A percentile compares a stretch with the other conserved stretches of the same genome.
Evolutionary conservation across 2,329 filamentous ascomycete genomes (phyloP).

Genomic region (Teratosphaeria destructans): DNA sequence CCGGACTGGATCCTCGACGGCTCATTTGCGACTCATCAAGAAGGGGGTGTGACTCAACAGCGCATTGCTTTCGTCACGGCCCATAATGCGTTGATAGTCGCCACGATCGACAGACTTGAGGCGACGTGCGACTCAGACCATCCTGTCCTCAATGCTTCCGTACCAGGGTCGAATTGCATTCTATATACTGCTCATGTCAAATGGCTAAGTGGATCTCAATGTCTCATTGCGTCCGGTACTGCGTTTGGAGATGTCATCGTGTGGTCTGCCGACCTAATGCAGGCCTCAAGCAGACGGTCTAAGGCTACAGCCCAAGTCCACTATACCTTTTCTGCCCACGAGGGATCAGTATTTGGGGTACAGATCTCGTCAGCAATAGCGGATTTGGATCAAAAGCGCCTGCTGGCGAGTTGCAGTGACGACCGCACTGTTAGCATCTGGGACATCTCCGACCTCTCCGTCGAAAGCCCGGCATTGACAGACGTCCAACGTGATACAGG

Average conservation of each 20-base stretch:
- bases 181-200: constrained; percentile 73
- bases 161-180: constrained; percentile 66
- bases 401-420: constrained; percentile 90
- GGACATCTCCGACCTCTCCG: constrained; percentile 56
- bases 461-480: constrained; percentile 9
- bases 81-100: constrained; percentile 64
- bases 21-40: constrained; percentile 33
- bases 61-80: constrained; percentile 63
- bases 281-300: not conserved
- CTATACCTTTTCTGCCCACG: constrained; percentile 58
- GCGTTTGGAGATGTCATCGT: constrained; percentile 90
- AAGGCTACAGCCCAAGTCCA: constrained; percentile 34
- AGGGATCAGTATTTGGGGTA: constrained; percentile 89
- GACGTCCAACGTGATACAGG: constrained; percentile 33
- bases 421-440: constrained; percentile 83
- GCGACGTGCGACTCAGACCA: not conserved
- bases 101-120: not conserved
- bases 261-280: constrained; percentile 55
- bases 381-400: constrained; percentile 30
- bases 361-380: constrained; percentile 53
- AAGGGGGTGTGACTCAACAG: not conserved
- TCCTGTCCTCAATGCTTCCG: constrained; percentile 3
- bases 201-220: constrained; percentile 46
- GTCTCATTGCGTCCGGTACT: constrained; percentile 78
- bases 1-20: constrained; percentile 73